Percentiles rank a stretch among this genome's conserved stretches.
Evolutionary conservation across 129 eudicot genomes (phyloP).

Genomic region (Lactuca sativa): DNA sequence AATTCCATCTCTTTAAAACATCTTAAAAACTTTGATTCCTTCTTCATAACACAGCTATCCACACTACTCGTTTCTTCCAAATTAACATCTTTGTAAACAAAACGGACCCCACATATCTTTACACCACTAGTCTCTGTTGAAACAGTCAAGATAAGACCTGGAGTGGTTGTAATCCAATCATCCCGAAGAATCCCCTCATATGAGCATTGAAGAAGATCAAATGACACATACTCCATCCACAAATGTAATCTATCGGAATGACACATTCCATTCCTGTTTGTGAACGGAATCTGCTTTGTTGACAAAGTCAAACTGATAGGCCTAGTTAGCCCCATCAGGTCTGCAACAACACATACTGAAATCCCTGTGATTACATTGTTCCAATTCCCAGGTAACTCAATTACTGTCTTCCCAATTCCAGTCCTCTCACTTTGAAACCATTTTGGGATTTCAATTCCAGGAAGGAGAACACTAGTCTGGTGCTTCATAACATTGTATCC

Average conservation of each 20-base stretch:
- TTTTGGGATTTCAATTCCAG: conserved; percentile 20
- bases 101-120: conserved; percentile 17
- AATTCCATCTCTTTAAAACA: conserved; percentile 21
- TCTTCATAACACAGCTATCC: neutral
- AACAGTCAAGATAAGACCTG: conserved; percentile 15
- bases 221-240: conserved; percentile 20
- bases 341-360: conserved; percentile 20
- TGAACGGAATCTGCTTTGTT: conserved; percentile 9
- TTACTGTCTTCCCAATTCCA: conserved; percentile 19
- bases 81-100: conserved; percentile 8
- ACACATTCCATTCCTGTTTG: neutral
- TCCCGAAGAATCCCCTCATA: neutral
- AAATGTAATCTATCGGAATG: conserved; percentile 17
- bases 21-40: conserved; percentile 1
- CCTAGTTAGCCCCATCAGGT: conserved; percentile 21
- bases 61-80: neutral
- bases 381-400: conserved; percentile 11
- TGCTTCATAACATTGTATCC: conserved; percentile 14
- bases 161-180: conserved; percentile 24
- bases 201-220: conserved; percentile 20
- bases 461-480: conserved; percentile 20
- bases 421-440: conserved; percentile 16
- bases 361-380: conserved; percentile 8
- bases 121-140: conserved; percentile 19
- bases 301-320: conserved; percentile 22